phyloP scores from a whole-genome alignment of 768 basidiomycete genomes.

The Wakefieldia striispora region DNA sequence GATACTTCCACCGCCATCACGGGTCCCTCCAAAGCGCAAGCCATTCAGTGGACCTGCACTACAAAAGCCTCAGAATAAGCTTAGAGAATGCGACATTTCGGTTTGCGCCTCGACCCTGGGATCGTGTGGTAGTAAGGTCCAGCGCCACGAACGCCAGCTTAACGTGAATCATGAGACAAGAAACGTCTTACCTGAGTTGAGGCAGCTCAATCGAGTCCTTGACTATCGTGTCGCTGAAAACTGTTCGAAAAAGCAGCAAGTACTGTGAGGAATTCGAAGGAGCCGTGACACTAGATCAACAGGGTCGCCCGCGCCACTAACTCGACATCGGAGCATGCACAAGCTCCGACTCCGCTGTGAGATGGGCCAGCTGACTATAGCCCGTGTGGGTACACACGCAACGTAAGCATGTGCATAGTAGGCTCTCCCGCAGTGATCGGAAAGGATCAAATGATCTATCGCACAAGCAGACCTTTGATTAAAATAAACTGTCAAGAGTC shows the following conservation, averaged over 20 bases:
- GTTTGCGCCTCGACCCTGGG: not conserved
- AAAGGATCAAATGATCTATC: not conserved
- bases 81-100: not conserved
- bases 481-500: not conserved
- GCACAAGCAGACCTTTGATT: not conserved
- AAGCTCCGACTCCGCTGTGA: slow-evolving; percentile 13
- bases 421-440: slow-evolving; percentile 3
- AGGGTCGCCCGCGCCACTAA: not conserved
- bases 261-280: too few relatives aligned
- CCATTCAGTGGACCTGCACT: not conserved
- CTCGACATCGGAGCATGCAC: not conserved
- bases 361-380: slow-evolving; percentile 3
- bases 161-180: too few relatives aligned
- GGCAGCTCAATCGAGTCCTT: too few relatives aligned
- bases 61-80: not conserved
- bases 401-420: slow-evolving; percentile 8
- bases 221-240: too few relatives aligned
- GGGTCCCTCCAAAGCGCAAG: not conserved
- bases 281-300: too few relatives aligned
- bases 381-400: not conserved
- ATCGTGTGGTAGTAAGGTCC: too few relatives aligned
- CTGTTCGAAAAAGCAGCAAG: too few relatives aligned
- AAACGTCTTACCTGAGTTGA: too few relatives aligned
- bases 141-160: too few relatives aligned
- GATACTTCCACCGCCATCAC: slow-evolving; percentile 1